Conservation (phyloP, 331 rosid genomes). For the Malus hybrid region DNA sequence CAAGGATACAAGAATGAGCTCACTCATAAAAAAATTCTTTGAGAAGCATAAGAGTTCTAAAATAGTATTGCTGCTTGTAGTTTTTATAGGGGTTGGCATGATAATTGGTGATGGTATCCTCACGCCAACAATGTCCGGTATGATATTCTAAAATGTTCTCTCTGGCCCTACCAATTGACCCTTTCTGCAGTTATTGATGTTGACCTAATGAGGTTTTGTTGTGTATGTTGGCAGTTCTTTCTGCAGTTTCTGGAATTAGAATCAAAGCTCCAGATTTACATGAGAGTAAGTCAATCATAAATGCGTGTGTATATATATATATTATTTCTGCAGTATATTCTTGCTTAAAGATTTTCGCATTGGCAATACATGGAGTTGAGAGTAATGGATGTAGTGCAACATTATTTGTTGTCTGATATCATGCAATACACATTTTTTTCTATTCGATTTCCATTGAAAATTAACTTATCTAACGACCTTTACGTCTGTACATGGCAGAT, state of each 20-base stretch:
- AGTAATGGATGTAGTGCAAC: background rate
- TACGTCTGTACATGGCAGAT: constrained; percentile 7
- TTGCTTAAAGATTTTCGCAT: background rate
- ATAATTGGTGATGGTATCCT: constrained; percentile 33
- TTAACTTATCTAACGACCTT: background rate
- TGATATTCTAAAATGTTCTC: background rate
- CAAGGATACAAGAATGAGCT: constrained; percentile 15
- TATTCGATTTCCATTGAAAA: background rate
- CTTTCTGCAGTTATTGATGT: background rate
- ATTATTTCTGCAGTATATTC: too few relatives aligned
- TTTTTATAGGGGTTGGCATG: constrained; percentile 26
- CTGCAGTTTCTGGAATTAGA: constrained; percentile 27
- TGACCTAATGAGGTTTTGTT: background rate
- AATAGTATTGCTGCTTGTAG: constrained; percentile 21
- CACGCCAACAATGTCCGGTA: constrained; percentile 39
- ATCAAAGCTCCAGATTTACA: constrained; percentile 16
- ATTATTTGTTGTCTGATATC: background rate
- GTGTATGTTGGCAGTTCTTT: constrained; percentile 22
- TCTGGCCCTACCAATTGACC: background rate
- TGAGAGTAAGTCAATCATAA: constrained; percentile 23
- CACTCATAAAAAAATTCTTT: constrained; percentile 15
- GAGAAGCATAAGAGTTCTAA: constrained; percentile 18
- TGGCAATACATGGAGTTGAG: background rate
- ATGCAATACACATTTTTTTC: background rate
- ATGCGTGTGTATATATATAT: background rate